phyloP scores from a whole-genome alignment of 306 rosid genomes.

The Vigna reflexopilosa region DNA sequence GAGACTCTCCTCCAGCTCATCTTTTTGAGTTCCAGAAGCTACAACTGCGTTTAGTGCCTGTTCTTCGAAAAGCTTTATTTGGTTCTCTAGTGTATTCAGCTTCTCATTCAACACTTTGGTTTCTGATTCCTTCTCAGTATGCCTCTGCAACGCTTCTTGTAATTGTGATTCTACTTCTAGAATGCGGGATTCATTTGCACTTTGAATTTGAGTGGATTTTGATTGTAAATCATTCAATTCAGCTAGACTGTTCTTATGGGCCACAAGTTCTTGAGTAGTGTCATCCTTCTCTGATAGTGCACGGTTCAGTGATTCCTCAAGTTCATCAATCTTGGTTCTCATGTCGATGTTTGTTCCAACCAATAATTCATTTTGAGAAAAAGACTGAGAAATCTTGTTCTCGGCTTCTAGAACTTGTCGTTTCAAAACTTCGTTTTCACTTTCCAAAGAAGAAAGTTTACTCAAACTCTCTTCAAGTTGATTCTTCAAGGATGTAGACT shows the following conservation, averaged over 20 bases:
- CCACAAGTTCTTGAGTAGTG: conserved; percentile 61
- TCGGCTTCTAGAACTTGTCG: conserved; percentile 63
- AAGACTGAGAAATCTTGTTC: conserved; percentile 65
- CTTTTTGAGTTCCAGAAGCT: conserved; percentile 51
- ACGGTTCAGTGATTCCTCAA: conserved; percentile 67
- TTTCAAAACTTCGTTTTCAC: conserved; percentile 71
- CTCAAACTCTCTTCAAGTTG: conserved; percentile 63
- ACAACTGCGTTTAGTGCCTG: conserved; percentile 60
- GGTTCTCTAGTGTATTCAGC: conserved; percentile 58
- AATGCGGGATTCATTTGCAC: conserved; percentile 56
- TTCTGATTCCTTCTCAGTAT: conserved; percentile 72
- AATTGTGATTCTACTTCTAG: conserved; percentile 65
- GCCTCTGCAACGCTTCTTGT: conserved; percentile 65
- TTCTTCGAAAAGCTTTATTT: conserved; percentile 59
- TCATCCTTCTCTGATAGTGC: conserved; percentile 72
- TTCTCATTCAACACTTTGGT: conserved; percentile 75
- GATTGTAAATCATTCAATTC: conserved; percentile 75
- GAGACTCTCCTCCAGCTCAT: conserved; percentile 68
- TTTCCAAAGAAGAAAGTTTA: conserved; percentile 64
- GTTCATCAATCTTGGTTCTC: conserved; percentile 79
- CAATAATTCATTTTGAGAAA: conserved; percentile 77
- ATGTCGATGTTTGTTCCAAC: conserved; percentile 80
- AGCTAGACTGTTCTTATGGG: conserved; percentile 66
- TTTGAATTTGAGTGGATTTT: conserved; percentile 68
- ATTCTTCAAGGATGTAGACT: conserved; percentile 57